These are phyloP conservation scores for Amanita polypyramis DNA, from an alignment of 768 basidiomycete genomes.

Conservation along the genomic window DNA sequence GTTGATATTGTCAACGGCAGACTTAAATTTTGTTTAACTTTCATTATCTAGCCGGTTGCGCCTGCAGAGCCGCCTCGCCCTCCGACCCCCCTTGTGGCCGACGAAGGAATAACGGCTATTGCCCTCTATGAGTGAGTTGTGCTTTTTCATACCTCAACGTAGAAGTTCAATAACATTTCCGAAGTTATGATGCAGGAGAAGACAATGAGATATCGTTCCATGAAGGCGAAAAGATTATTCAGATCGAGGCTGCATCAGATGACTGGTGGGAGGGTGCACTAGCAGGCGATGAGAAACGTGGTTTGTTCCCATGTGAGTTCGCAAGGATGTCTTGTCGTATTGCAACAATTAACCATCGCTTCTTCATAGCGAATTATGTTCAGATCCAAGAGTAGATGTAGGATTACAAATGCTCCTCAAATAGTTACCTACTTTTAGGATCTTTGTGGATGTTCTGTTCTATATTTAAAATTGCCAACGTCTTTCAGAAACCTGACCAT, in stretches of 20 bases:
- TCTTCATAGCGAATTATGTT: constrained; percentile 25
- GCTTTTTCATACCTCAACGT: neutral
- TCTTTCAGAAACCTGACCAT: neutral
- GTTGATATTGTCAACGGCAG: constrained; percentile 9
- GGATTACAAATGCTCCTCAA: too few species aligned
- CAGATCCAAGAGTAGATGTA: constrained; percentile 21
- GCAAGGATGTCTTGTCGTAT: neutral
- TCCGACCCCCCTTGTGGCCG: constrained; percentile 34
- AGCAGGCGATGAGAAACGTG: constrained; percentile 39
- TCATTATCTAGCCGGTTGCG: constrained; percentile 20
- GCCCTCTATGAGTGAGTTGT: constrained; percentile 61
- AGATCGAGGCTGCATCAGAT: constrained; percentile 76
- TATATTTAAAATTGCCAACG: constrained; percentile 4
- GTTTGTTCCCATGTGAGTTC: constrained; percentile 65
- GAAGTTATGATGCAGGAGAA: constrained; percentile 80
- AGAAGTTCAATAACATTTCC: neutral
- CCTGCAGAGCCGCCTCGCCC: constrained; percentile 32
- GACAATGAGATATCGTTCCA: constrained; percentile 85
- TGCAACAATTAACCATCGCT: neutral
- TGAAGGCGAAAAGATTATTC: constrained; percentile 70
- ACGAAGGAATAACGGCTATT: constrained; percentile 52
- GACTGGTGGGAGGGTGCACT: constrained; percentile 83
- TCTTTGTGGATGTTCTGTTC: too few species aligned
- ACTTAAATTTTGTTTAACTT: neutral
- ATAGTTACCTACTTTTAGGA: neutral